Evolutionary conservation across 2,329 filamentous ascomycete genomes (phyloP).

Genomic region (Fusarium sacchari): DNA sequence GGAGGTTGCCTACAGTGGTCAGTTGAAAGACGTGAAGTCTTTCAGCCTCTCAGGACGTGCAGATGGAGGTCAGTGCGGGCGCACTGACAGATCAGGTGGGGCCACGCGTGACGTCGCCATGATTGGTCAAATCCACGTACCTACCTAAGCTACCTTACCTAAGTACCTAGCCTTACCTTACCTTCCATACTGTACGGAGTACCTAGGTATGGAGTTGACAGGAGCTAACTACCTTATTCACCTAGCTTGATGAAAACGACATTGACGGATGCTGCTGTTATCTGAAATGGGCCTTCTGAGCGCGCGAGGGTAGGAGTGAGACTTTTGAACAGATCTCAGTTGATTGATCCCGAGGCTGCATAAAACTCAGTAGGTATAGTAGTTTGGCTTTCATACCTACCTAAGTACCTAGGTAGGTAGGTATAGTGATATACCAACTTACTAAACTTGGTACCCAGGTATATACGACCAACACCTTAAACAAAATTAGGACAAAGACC

Average conservation of each 20-base stretch:
- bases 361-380: not conserved
- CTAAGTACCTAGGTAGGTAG: not conserved
- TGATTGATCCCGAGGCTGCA: not conserved
- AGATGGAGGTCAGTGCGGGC: not conserved
- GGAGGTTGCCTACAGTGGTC: not conserved
- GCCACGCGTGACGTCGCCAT: not conserved
- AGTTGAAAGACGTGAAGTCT: constrained; percentile 18
- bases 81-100: constrained; percentile 12
- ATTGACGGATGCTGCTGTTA: not conserved
- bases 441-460: no score
- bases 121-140: not conserved
- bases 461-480: not conserved
- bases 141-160: not conserved
- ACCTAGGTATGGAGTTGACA: no score
- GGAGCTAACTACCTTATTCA: not conserved
- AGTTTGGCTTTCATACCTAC: not conserved
- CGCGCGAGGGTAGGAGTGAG: not conserved
- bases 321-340: not conserved
- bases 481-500: not conserved
- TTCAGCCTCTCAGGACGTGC: not conserved
- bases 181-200: no score
- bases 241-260: not conserved
- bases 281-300: not conserved
- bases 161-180: no score
- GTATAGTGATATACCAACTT: no score